phyloP scores from a whole-genome alignment of 257 asterid species.

The Petrea volubilis region DNA sequence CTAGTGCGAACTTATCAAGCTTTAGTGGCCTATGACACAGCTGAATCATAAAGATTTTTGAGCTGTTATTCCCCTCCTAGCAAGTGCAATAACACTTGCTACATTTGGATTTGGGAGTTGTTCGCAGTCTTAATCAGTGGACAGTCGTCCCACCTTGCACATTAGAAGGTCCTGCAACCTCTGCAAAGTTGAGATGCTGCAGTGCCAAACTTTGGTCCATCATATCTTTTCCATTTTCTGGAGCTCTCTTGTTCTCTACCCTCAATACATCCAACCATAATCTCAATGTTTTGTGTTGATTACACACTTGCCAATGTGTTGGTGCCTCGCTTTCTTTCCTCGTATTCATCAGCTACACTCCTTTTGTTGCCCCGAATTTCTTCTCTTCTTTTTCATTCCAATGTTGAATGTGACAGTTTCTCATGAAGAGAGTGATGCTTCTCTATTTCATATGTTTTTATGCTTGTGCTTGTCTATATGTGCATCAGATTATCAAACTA shows the following conservation, averaged over 20 bases:
- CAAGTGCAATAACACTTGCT: neutral
- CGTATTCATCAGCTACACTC: neutral
- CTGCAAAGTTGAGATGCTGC: neutral
- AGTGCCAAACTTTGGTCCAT: too few species aligned
- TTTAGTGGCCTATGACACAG: neutral
- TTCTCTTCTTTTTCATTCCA: neutral
- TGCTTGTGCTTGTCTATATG: slow-evolving; percentile 1
- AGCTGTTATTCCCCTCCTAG: neutral
- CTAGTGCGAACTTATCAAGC: neutral
- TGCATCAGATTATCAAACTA: slow-evolving; percentile 28
- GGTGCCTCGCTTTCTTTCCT: too few species aligned
- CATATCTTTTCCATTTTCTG: neutral
- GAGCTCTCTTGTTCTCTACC: too few species aligned
- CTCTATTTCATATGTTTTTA: neutral
- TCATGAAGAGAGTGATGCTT: neutral
- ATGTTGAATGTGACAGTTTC: neutral
- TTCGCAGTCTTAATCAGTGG: neutral
- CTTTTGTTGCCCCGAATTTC: neutral
- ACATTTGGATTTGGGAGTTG: neutral
- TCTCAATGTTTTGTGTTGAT: neutral
- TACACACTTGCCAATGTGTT: too few species aligned
- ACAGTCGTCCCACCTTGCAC: neutral
- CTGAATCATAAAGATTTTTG: neutral
- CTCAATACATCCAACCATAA: too few species aligned
- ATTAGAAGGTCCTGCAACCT: neutral